phyloP scores from a whole-genome alignment of 257 asterid genomes.

The Solanum lycopersicoides region DNA sequence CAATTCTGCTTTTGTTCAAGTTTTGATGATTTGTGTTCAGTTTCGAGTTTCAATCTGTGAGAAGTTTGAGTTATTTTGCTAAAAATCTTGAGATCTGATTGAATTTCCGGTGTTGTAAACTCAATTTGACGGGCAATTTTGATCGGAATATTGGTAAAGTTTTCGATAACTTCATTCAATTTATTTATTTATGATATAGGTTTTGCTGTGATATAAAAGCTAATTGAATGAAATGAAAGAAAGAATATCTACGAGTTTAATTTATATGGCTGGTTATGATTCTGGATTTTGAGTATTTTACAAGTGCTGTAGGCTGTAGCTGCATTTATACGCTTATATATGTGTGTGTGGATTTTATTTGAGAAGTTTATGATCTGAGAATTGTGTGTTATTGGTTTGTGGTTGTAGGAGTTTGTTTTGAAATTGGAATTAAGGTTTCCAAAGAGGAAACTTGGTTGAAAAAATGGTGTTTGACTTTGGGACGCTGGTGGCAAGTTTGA shows the following conservation, averaged over 20 bases:
- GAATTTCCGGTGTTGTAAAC: background rate
- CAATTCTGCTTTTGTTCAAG: background rate
- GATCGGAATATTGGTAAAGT: background rate
- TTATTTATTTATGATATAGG: background rate
- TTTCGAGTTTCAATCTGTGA: background rate
- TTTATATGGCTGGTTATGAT: background rate
- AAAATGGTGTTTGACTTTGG: constrained; percentile 40
- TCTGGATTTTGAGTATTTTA: background rate
- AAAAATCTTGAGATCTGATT: background rate
- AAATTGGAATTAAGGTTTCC: background rate
- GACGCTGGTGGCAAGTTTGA: constrained; percentile 19
- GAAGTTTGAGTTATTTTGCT: background rate
- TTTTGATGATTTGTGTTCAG: background rate
- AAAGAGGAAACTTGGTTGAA: background rate
- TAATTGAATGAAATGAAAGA: background rate
- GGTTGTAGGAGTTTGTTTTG: background rate
- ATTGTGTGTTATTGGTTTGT: background rate
- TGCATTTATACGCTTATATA: background rate
- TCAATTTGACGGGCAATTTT: background rate
- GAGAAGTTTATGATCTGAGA: background rate
- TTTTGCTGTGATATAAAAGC: background rate
- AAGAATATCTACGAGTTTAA: background rate
- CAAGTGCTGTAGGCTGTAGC: background rate
- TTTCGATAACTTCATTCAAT: background rate
- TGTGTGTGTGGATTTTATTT: background rate